A percentile compares a stretch with the other conserved stretches of the same genome.
Conservation (phyloP, 2,329 filamentous ascomycete genomes). For the Zasmidium angulare region DNA sequence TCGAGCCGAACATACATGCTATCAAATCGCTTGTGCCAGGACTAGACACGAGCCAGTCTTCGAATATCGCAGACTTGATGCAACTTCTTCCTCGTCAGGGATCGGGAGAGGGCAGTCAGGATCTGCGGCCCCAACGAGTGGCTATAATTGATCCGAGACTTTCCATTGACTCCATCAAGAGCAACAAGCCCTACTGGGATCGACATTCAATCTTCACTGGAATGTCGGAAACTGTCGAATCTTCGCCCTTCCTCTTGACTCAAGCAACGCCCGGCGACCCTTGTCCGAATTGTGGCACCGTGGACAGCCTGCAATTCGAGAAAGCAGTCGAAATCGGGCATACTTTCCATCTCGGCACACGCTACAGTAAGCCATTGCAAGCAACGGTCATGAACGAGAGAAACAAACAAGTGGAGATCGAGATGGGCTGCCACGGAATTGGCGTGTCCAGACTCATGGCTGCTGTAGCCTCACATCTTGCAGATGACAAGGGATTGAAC, state of each 20-base stretch:
- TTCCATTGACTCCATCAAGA: constrained; percentile 6
- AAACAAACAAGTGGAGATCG: constrained; percentile 56
- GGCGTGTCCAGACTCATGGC: constrained; percentile 88
- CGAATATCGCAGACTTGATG: neutral
- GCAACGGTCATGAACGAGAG: constrained; percentile 56
- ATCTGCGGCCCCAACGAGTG: neutral
- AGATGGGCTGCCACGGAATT: constrained; percentile 98
- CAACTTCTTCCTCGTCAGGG: neutral
- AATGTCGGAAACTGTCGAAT: constrained; percentile 1
- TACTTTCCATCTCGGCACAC: constrained; percentile 88
- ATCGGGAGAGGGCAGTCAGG: neutral
- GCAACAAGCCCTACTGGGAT: neutral
- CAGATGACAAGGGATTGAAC: constrained; percentile 72
- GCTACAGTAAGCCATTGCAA: constrained; percentile 75
- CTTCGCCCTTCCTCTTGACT: constrained; percentile 59
- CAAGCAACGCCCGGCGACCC: constrained; percentile 65
- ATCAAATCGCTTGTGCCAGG: constrained; percentile 66
- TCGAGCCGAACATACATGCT: constrained; percentile 58
- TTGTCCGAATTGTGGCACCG: constrained; percentile 67
- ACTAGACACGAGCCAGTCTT: constrained; percentile 60
- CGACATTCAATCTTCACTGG: neutral
- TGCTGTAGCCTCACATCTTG: constrained; percentile 74
- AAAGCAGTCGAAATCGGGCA: constrained; percentile 88
- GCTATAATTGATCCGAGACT: constrained; percentile 18
- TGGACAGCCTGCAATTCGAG: constrained; percentile 62